Percentiles rank a stretch among this genome's conserved stretches.
Evolutionary conservation across 768 basidiomycete species (phyloP).

Genomic region (Xerocomellus intermedius): DNA sequence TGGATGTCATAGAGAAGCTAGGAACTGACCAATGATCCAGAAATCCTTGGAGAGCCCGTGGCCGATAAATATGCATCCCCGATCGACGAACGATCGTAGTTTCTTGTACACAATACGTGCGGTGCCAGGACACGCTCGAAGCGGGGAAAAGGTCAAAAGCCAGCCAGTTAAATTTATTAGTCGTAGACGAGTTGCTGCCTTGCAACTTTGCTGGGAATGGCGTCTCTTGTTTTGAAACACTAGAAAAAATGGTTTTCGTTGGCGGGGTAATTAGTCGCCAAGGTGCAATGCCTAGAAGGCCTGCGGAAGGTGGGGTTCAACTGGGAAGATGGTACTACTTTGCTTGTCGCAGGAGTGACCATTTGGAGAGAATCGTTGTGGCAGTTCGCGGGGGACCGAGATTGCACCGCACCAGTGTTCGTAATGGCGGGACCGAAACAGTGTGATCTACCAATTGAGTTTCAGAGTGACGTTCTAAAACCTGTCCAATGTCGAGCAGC

Average conservation of each 20-base stretch:
- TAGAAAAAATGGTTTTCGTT: too few relatives aligned
- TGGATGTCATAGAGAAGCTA: neutral
- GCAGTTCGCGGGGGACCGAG: neutral
- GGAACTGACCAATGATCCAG: slow-evolving; percentile 87
- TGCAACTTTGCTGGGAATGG: neutral
- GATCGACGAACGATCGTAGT: slow-evolving; percentile 85
- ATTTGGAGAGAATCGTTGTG: too few relatives aligned
- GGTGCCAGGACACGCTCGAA: too few relatives aligned
- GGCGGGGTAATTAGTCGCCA: too few relatives aligned
- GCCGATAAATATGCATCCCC: slow-evolving; percentile 94
- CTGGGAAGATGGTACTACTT: neutral
- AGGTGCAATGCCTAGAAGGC: too few relatives aligned
- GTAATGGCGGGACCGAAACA: neutral
- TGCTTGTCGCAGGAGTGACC: too few relatives aligned
- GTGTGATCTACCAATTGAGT: neutral
- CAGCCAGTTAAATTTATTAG: neutral
- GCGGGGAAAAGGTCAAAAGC: neutral
- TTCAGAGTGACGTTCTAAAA: neutral
- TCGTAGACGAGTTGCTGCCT: neutral
- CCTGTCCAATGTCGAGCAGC: neutral
- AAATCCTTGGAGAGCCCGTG: slow-evolving; percentile 98
- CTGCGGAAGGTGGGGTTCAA: neutral
- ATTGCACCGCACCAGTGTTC: neutral
- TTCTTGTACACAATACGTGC: slow-evolving; percentile 99
- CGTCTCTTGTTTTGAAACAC: too few relatives aligned